Percentiles rank a stretch among this genome's conserved stretches.
Conservation (phyloP, 169 alveolate genomes). For the Perkinsus marinus region DNA sequence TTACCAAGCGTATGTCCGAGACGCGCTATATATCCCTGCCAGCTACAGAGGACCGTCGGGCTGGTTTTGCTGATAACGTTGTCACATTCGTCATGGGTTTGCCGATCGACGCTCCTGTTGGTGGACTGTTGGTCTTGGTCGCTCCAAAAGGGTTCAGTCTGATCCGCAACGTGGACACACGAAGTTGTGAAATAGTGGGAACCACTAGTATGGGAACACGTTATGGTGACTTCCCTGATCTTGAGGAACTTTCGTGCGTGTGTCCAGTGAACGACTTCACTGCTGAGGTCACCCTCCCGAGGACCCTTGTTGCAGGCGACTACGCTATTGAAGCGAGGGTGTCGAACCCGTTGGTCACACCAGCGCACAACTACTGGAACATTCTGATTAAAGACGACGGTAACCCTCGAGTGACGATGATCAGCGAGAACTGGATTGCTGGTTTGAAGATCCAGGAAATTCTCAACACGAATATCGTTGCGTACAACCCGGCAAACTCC, state of each 20-base stretch:
- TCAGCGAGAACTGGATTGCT: not conserved
- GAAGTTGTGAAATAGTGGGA: not conserved
- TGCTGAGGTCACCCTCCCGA: not conserved
- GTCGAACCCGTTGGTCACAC: not conserved
- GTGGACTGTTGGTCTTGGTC: not conserved
- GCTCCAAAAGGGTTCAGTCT: not conserved
- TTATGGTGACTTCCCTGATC: not conserved
- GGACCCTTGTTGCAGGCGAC: not conserved
- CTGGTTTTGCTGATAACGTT: not conserved
- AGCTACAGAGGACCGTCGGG: conserved; percentile 3
- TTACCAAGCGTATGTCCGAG: conserved; percentile 4
- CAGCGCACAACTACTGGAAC: not conserved
- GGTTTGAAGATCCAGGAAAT: not conserved
- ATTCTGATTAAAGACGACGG: not conserved
- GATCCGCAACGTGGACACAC: not conserved
- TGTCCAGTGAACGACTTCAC: not conserved
- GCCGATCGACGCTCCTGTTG: not conserved
- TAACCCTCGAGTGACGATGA: not conserved
- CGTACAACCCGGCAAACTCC: conserved; percentile 4
- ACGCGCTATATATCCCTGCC: not conserved
- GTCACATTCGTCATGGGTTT: conserved; percentile 1
- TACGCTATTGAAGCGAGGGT: not conserved
- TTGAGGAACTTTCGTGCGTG: not conserved
- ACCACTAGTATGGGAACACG: not conserved
- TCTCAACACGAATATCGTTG: not conserved